Evolutionary conservation across 2,329 filamentous ascomycete species (phyloP), one percentile per base, ranked within the genome.

Genomic region (Ascochyta clinopodiicola): DNA sequence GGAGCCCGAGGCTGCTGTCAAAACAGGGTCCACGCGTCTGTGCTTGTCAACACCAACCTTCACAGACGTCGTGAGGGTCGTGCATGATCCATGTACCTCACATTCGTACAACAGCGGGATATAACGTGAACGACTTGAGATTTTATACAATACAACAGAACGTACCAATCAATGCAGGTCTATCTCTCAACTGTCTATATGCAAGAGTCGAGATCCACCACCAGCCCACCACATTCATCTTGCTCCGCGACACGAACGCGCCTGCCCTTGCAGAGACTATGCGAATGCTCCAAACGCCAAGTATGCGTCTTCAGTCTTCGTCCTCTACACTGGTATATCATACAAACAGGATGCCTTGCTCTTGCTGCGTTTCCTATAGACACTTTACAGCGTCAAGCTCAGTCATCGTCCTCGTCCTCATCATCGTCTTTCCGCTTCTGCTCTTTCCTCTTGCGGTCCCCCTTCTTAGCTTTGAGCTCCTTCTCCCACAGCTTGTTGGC

Each of bases 401-500:
- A 72, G 37, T 74, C 70, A 40, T 73, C 71, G 44, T 75, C 64
- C 45, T 65, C 62, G 49, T 74, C 70, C 22, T 84, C 83, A 67
- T 82, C 79, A 27, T 83, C 79, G n/a, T 78, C 81, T 45, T 67
- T 64, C 46, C 61, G 51, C 57, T 69, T 71, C 44, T 66, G 59
- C 53, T 73, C 64, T n/a, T 68, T 64, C 54, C 68, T 71, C 64
- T 74, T 75, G 43, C 65, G 68, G 21, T 74, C 68, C 31, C 68
- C 69, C 60, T 73, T 75, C 40, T 74, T 75, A 21, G 60, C 40
- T 62, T 71, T 76, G 22, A 90, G 73, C 63, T 86, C 80, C 66
- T 85, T 80, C 63, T 88, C 88, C 86, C 91, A 95, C 62, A 86
- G 61, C 34, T 82, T 84, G 75, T 90, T 95, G 59, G 89, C 92